Evolutionary conservation across 305 asterid species (phyloP).

Genomic region (Salvia sclarea): DNA sequence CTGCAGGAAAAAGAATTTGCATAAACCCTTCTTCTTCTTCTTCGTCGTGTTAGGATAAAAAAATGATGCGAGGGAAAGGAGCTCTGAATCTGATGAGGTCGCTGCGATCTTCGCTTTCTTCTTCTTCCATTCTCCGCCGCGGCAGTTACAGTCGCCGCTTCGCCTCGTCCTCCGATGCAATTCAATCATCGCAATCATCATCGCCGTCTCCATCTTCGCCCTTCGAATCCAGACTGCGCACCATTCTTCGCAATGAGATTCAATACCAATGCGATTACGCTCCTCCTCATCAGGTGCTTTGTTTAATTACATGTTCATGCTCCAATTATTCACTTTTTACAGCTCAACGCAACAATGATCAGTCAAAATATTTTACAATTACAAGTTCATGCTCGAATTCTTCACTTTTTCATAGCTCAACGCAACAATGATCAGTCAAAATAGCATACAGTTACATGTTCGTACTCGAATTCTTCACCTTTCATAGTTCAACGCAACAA

Average conservation of each 20-base stretch:
- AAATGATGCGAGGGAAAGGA: constrained; percentile 2
- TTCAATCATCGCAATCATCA: not conserved
- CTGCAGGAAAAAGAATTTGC: not conserved
- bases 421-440: too few species aligned
- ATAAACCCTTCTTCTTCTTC: not conserved
- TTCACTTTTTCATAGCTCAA: too few species aligned
- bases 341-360: too few species aligned
- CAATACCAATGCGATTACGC: constrained; percentile 48
- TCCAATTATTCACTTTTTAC: too few species aligned
- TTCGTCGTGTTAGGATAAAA: not conserved
- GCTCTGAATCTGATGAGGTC: constrained; percentile 33
- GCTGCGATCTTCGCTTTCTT: constrained; percentile 3
- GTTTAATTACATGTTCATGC: not conserved
- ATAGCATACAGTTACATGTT: not conserved
- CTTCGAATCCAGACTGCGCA: constrained; percentile 38
- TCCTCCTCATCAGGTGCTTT: constrained; percentile 47
- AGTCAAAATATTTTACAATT: too few species aligned
- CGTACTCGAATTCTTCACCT: too few species aligned
- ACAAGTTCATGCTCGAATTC: not conserved
- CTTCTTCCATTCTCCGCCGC: constrained; percentile 25
- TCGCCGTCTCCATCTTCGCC: constrained; percentile 30
- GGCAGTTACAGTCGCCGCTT: not conserved
- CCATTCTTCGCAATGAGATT: constrained; percentile 46
- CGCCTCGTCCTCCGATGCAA: constrained; percentile 14
- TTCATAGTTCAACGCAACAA: too few species aligned